Conservation (phyloP, 2,329 filamentous ascomycete genomes). For the Pseudogymnoascus sp. region DNA sequence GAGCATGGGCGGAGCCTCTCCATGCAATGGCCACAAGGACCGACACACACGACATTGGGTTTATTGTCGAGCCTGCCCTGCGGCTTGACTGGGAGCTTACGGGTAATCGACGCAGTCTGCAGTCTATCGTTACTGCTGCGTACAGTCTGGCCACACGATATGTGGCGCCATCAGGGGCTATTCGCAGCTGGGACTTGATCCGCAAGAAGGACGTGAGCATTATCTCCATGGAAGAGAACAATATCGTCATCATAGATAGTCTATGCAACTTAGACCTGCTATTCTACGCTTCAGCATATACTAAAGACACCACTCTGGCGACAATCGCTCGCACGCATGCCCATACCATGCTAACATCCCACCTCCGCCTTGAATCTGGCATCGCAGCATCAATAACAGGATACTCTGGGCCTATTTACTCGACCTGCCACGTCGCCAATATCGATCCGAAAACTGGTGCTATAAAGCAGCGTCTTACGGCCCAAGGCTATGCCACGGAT, state of each 20-base stretch:
- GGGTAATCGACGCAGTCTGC: conserved; percentile 34
- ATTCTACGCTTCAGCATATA: conserved; percentile 35
- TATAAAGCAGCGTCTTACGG: conserved; percentile 34
- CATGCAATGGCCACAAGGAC: conserved; percentile 37
- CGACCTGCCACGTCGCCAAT: conserved; percentile 37
- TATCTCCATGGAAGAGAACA: conserved; percentile 28
- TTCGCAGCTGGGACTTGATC: conserved; percentile 44
- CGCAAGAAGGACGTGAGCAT: conserved; percentile 29
- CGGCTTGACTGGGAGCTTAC: conserved; percentile 43
- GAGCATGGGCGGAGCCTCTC: conserved; percentile 32
- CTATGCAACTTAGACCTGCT: conserved; percentile 38
- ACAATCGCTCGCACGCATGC: conserved; percentile 38
- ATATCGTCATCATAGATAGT: conserved; percentile 39
- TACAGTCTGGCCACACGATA: conserved; percentile 40
- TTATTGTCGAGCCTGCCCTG: conserved; percentile 46
- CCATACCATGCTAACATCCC: conserved; percentile 33
- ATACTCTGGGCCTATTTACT: conserved; percentile 19
- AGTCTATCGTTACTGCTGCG: conserved; percentile 39
- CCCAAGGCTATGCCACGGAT: conserved; percentile 35
- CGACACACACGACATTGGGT: conserved; percentile 50
- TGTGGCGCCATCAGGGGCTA: conserved; percentile 36
- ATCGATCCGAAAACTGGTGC: conserved; percentile 33
- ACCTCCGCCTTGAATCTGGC: conserved; percentile 35
- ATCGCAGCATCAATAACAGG: conserved; percentile 6
- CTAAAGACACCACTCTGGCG: conserved; percentile 26